Percentiles rank a stretch among this genome's conserved stretches.
Evolutionary conservation across 129 eudicot genomes (phyloP).

Genomic region (Chrysanthemum seticuspe): DNA sequence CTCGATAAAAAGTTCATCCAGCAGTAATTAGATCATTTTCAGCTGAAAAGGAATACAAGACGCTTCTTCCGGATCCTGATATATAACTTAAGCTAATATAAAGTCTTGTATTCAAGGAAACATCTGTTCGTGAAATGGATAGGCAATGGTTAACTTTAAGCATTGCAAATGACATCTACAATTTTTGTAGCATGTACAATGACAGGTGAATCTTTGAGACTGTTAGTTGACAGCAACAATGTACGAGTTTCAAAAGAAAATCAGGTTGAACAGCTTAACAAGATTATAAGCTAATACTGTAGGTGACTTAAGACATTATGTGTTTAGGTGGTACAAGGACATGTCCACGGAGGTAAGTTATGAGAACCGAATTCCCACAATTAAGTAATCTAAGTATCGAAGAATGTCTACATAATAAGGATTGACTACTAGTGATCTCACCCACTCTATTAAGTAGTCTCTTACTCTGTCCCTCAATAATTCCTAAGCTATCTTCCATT

Average conservation of each 20-base stretch:
- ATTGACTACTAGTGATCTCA: background rate
- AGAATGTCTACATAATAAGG: slow-evolving; percentile 22
- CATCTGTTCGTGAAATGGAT: background rate
- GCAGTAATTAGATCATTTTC: background rate
- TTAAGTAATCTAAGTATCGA: background rate
- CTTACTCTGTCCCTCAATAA: background rate
- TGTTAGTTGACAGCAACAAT: background rate
- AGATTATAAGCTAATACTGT: too few species aligned
- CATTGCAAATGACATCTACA: background rate
- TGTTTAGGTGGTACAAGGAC: background rate
- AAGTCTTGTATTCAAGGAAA: background rate
- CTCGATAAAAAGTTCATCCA: background rate
- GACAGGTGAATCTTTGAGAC: too few species aligned
- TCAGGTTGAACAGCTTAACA: background rate
- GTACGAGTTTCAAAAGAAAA: background rate
- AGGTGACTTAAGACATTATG: too few species aligned
- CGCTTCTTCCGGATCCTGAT: background rate
- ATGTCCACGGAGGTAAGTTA: background rate
- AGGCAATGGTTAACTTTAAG: background rate
- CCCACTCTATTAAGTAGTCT: too few species aligned
- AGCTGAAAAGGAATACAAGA: background rate
- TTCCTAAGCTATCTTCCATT: too few species aligned
- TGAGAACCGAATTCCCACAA: background rate
- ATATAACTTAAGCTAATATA: background rate
- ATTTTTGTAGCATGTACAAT: too few species aligned